phyloP scores from a whole-genome alignment of 2,329 filamentous ascomycete genomes.

The Simplicillium sp. region DNA sequence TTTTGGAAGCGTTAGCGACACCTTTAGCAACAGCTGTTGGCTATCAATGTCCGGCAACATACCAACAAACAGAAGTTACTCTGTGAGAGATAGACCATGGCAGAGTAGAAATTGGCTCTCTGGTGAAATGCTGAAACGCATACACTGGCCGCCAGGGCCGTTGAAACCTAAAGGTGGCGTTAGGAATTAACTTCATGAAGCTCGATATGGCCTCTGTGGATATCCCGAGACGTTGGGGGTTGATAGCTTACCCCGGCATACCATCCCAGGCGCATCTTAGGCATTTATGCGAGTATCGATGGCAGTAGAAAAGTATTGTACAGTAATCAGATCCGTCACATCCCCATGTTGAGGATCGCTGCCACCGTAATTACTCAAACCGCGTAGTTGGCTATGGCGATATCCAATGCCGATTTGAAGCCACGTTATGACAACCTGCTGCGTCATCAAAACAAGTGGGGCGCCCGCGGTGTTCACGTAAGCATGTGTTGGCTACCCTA shows the following conservation, averaged over 20 bases:
- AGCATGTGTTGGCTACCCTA: not conserved
- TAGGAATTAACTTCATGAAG: conserved; percentile 9
- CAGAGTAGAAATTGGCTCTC: conserved; percentile 95
- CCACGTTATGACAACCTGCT: not conserved
- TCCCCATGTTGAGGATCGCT: too few species aligned
- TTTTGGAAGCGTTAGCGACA: conserved; percentile 2
- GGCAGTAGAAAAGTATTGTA: too few species aligned
- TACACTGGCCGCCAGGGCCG: conserved; percentile 73
- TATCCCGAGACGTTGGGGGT: conserved; percentile 7
- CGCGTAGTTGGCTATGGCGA: conserved; percentile 1
- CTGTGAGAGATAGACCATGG: conserved; percentile 92
- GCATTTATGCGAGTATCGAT: conserved; percentile 12
- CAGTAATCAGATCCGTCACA: too few species aligned
- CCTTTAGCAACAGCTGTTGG: not conserved
- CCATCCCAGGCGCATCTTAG: conserved; percentile 49
- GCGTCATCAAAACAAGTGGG: too few species aligned
- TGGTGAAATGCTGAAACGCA: conserved; percentile 88
- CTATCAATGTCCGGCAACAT: conserved; percentile 18
- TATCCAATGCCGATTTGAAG: conserved; percentile 5
- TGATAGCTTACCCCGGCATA: conserved; percentile 46
- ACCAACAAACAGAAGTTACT: conserved; percentile 94
- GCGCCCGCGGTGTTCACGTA: not conserved
- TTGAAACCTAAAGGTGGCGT: conserved; percentile 53
- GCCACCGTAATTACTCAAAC: too few species aligned
- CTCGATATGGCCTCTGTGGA: conserved; percentile 11